Conservation (phyloP, 176 grass and related monocot species). For the Zizania latifolia region DNA sequence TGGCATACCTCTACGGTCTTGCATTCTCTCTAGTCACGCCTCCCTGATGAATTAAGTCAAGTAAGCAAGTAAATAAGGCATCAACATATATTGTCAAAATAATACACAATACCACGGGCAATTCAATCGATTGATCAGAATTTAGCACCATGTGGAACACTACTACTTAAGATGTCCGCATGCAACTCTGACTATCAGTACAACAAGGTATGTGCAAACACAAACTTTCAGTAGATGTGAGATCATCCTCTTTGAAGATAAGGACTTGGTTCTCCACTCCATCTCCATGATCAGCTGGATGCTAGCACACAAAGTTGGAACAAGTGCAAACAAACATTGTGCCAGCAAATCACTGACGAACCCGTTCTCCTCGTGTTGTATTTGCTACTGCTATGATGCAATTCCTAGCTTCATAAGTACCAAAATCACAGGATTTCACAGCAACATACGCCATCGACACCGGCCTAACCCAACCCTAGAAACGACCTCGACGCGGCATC, state of each 20-base stretch:
- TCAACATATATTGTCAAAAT: neutral
- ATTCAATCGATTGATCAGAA: neutral
- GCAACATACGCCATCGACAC: neutral
- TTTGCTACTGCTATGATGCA: neutral
- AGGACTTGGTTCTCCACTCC: neutral
- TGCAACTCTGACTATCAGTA: neutral
- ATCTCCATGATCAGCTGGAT: neutral
- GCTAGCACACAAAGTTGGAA: neutral
- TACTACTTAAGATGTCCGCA: neutral
- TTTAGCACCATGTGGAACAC: neutral
- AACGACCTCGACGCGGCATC: neutral
- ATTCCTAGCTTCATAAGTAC: neutral
- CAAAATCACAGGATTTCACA: neutral
- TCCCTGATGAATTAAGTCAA: constrained; percentile 21
- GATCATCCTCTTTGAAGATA: neutral
- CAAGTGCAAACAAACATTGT: neutral
- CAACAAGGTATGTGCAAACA: neutral
- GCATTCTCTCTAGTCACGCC: constrained; percentile 28
- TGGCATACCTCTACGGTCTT: constrained; percentile 38
- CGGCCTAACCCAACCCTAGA: neutral
- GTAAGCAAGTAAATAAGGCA: constrained; percentile 3
- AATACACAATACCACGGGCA: neutral
- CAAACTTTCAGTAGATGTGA: neutral
- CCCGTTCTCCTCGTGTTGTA: neutral
- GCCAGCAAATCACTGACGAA: neutral